These are phyloP conservation scores for Mycena latifolia DNA, from an alignment of 768 basidiomycete genomes.

Conservation along the genomic window DNA sequence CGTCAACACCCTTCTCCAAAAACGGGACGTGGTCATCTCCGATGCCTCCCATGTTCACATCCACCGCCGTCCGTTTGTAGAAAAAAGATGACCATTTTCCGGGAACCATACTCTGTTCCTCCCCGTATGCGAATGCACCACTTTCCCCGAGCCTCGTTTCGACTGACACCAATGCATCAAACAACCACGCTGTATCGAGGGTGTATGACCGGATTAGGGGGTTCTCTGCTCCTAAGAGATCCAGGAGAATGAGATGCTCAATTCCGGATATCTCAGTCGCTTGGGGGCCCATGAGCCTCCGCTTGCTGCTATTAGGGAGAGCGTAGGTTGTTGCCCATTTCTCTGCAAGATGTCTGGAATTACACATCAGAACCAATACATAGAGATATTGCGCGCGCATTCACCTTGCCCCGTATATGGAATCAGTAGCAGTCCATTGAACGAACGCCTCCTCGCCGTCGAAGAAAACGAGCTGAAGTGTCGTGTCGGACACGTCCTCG, in stretches of 20 bases:
- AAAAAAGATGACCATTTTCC: conserved; percentile 78
- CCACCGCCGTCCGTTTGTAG: conserved; percentile 55
- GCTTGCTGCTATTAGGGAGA: conserved; percentile 66
- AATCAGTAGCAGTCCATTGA: conserved; percentile 90
- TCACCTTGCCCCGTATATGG: conserved; percentile 96
- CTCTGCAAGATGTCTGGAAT: conserved; percentile 84
- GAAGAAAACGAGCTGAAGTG: conserved; percentile 93
- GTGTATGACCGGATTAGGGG: conserved; percentile 88
- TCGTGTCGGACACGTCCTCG: conserved; percentile 86
- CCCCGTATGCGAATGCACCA: conserved; percentile 68
- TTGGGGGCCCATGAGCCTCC: conserved; percentile 66
- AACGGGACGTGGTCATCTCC: conserved; percentile 98
- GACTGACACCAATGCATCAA: conserved; percentile 78
- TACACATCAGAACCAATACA: conserved; percentile 9
- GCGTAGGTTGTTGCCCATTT: conserved; percentile 84
- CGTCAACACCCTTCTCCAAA: conserved; percentile 81
- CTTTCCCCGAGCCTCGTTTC: conserved; percentile 78
- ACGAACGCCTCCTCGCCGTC: conserved; percentile 98
- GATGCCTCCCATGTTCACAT: conserved; percentile 67
- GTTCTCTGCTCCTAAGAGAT: conserved; percentile 85
- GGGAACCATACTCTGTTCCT: conserved; percentile 58
- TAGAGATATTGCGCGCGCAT: conserved; percentile 25
- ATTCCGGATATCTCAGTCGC: conserved; percentile 81
- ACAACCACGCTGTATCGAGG: conserved; percentile 93
- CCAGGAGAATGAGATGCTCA: conserved; percentile 93